Conservation (phyloP, 306 rosid species). For the Nissolia schottii region DNA sequence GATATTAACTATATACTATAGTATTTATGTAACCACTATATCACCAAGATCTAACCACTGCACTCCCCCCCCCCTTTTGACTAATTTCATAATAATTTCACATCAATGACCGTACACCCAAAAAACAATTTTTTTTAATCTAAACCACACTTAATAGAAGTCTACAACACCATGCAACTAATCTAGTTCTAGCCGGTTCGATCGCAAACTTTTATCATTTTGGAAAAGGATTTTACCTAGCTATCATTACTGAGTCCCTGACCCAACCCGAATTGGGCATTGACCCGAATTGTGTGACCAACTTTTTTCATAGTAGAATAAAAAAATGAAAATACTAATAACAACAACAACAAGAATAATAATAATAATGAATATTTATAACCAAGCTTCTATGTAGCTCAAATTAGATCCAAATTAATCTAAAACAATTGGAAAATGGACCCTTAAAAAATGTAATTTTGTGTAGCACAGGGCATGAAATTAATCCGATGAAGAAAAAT, state of each 20-base stretch:
- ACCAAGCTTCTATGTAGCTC: background rate
- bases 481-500: background rate
- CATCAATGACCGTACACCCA: background rate
- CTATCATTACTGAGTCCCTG: background rate
- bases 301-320: too few relatives aligned
- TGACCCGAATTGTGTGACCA: background rate
- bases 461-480: background rate
- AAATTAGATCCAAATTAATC: conserved; percentile 45
- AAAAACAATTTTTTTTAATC: too few relatives aligned
- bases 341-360: too few relatives aligned
- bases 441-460: background rate
- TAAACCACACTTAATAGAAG: too few relatives aligned
- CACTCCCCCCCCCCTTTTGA: background rate
- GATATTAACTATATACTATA: background rate
- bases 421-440: background rate
- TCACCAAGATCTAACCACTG: conserved; percentile 40
- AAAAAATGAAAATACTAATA: background rate
- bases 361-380: background rate
- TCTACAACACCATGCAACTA: too few relatives aligned
- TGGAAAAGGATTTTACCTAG: background rate
- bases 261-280: too few relatives aligned
- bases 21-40: background rate
- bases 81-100: background rate
- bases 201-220: too few relatives aligned
- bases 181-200: too few relatives aligned